Conservation (phyloP, 345 rosid genomes). For the Passiflora organensis region DNA sequence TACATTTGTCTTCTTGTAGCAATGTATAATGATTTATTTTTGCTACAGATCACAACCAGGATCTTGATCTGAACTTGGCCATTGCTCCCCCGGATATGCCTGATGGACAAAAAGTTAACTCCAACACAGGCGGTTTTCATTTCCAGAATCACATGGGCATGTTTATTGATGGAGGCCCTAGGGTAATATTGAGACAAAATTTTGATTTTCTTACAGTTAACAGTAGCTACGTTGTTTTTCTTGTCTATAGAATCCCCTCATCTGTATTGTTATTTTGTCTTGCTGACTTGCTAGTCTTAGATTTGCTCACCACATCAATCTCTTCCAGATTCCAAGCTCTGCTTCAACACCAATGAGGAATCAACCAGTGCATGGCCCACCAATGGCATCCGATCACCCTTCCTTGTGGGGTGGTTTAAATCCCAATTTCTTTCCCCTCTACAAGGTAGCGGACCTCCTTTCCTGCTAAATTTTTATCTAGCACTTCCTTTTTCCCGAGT, state of each 20-base stretch:
- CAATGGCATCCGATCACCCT: slow-evolving; percentile 31
- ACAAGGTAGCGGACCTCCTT: slow-evolving; percentile 32
- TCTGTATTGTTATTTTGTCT: not conserved
- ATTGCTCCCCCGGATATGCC: slow-evolving; percentile 41
- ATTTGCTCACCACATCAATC: slow-evolving; percentile 2
- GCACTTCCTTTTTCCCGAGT: too few species aligned
- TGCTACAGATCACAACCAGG: slow-evolving; percentile 29
- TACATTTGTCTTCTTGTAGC: not conserved
- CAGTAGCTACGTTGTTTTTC: not conserved
- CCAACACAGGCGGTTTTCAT: slow-evolving; percentile 8
- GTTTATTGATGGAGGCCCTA: slow-evolving; percentile 18
- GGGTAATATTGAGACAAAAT: slow-evolving; percentile 19
- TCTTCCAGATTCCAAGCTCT: slow-evolving; percentile 32
- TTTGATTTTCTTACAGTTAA: not conserved
- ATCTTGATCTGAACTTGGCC: slow-evolving; percentile 55
- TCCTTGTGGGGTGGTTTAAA: slow-evolving; percentile 25
- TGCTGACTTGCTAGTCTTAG: not conserved
- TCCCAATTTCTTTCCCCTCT: slow-evolving; percentile 36
- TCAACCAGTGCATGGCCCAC: slow-evolving; percentile 21
- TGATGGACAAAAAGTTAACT: slow-evolving; percentile 17
- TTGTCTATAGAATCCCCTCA: not conserved
- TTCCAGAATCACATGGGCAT: slow-evolving; percentile 15
- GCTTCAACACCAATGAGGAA: slow-evolving; percentile 14
- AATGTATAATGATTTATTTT: slow-evolving; percentile 6
- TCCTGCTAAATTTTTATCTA: too few species aligned